Conservation (phyloP, 352 stramenopile species). For the Phytopythium aichiense region DNA sequence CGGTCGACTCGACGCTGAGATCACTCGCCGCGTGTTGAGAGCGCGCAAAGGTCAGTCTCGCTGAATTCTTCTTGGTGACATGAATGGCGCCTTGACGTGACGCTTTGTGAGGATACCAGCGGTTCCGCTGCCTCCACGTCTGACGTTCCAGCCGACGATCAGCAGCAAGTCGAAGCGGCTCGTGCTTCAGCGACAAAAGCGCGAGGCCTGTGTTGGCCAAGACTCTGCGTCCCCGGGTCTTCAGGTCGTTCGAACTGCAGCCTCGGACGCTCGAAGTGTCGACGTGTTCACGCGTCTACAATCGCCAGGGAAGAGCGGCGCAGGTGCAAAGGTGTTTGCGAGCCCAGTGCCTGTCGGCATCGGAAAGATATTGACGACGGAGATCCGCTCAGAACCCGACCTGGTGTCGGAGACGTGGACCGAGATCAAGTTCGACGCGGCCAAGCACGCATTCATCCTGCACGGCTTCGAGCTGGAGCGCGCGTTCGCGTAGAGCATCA, state of each 20-base stretch:
- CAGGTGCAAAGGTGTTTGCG: conserved; percentile 3
- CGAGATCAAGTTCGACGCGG: conserved; percentile 23
- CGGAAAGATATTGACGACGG: background rate
- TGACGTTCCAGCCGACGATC: conserved; percentile 37
- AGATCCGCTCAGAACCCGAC: background rate
- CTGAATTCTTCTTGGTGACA: background rate
- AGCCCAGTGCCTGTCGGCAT: conserved; percentile 4
- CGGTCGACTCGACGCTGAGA: conserved; percentile 23
- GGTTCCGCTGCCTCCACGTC: conserved; percentile 13
- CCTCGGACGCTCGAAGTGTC: conserved; percentile 6
- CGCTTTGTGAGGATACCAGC: background rate
- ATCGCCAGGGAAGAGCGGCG: conserved; percentile 3
- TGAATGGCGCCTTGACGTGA: background rate
- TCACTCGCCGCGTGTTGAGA: conserved; percentile 18
- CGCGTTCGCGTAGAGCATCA: background rate
- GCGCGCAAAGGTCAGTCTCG: conserved; percentile 14
- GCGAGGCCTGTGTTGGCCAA: background rate
- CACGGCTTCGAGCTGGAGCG: conserved; percentile 27
- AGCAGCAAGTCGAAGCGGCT: conserved; percentile 36
- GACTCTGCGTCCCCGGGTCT: background rate
- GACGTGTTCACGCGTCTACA: conserved; percentile 34
- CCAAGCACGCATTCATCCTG: conserved; percentile 40
- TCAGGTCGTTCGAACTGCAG: background rate
- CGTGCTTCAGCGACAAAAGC: conserved; percentile 25
- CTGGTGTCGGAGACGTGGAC: conserved; percentile 27